A percentile compares a stretch with the other conserved stretches of the same genome.
These are phyloP conservation scores for Cordyceps cicadae DNA, from an alignment of 2,329 filamentous ascomycete genomes.

Conservation along the genomic window DNA sequence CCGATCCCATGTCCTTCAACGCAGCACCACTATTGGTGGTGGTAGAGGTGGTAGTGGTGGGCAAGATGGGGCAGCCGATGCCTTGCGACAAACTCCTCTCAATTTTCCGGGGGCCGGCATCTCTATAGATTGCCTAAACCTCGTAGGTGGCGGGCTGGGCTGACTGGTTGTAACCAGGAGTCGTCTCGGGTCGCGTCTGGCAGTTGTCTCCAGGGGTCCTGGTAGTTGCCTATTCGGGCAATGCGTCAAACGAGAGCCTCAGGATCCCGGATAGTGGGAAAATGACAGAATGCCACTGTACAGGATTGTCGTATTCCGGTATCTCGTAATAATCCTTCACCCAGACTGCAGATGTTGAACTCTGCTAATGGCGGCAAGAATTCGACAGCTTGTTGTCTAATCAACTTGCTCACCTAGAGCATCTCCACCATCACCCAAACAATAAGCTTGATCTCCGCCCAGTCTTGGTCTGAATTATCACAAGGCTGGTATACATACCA, in stretches of 20 bases:
- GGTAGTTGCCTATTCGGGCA: slow-evolving; percentile 13
- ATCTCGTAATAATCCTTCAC: no score
- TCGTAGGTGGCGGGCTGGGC: not conserved
- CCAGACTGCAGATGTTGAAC: no score
- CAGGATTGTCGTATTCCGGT: not conserved
- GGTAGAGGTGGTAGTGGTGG: not conserved
- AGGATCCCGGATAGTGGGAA: not conserved
- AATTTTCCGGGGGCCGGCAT: not conserved
- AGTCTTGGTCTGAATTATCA: slow-evolving; percentile 1
- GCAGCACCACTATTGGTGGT: not conserved
- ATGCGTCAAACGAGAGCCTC: slow-evolving; percentile 11
- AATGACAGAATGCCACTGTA: not conserved
- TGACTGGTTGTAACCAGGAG: slow-evolving; percentile 24
- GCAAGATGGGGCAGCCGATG: not conserved
- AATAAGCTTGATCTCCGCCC: slow-evolving; percentile 1
- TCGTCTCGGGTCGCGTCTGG: slow-evolving; percentile 28
- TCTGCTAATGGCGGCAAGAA: not conserved
- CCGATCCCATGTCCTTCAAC: not conserved
- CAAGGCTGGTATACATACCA: not conserved
- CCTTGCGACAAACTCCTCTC: not conserved
- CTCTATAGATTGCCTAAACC: not conserved
- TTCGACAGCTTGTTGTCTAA: not conserved
- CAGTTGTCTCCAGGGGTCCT: slow-evolving; percentile 14
- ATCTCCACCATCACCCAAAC: not conserved
- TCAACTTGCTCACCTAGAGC: not conserved